These are phyloP conservation scores for Aspergillus pseudoterreus DNA, from an alignment of 2,329 filamentous ascomycete genomes.

Conservation along the genomic window DNA sequence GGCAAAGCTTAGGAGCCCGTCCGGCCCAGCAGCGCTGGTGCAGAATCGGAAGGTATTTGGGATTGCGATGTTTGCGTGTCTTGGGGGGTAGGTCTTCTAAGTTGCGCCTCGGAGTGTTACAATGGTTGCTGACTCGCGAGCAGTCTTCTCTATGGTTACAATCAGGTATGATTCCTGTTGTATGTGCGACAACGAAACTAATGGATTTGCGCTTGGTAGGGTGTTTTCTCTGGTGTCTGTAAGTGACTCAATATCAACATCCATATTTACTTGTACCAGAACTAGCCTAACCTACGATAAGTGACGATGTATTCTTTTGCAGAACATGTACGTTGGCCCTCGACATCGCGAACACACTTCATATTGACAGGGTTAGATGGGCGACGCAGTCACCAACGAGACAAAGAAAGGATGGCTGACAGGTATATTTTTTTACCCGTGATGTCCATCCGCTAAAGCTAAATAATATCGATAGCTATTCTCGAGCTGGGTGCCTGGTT, in stretches of 20 bases:
- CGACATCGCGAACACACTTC: not conserved
- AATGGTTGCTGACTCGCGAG: slow-evolving; percentile 39
- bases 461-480: slow-evolving; percentile 50
- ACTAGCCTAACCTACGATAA: not conserved
- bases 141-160: slow-evolving; percentile 33
- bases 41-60: slow-evolving; percentile 60
- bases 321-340: slow-evolving; percentile 1
- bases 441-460: not conserved
- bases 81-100: slow-evolving; percentile 46
- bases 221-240: slow-evolving; percentile 18
- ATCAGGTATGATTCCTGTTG: slow-evolving; percentile 15
- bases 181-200: not conserved
- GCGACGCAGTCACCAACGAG: slow-evolving; percentile 17
- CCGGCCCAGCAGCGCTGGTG: slow-evolving; percentile 51
- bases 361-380: slow-evolving; percentile 15
- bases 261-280: too few species aligned
- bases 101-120: not conserved
- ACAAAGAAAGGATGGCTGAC: slow-evolving; percentile 27
- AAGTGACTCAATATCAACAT: not conserved
- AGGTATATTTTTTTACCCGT: not conserved
- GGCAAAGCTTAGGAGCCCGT: slow-evolving; percentile 52
- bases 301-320: slow-evolving; percentile 14
- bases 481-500: slow-evolving; percentile 75
- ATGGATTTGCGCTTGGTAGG: slow-evolving; percentile 6
- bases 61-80: slow-evolving; percentile 61